Evolutionary conservation across 495 filamentous ascomycete species (phyloP).

Genomic region (Penicillium maclennaniae): DNA sequence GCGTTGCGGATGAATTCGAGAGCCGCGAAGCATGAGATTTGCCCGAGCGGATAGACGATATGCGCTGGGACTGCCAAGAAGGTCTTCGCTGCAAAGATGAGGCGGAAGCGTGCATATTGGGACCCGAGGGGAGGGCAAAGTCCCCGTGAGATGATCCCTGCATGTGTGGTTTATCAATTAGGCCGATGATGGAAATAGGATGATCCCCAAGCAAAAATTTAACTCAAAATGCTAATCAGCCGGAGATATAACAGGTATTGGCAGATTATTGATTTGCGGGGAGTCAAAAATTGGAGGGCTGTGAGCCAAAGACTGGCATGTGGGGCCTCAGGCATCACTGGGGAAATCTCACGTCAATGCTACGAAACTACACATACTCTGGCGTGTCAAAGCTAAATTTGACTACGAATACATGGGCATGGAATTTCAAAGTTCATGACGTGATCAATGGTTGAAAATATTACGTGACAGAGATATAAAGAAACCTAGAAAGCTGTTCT

Average conservation of each 20-base stretch:
- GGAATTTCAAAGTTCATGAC: neutral
- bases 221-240: neutral
- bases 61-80: conserved; percentile 31
- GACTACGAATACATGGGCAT: neutral
- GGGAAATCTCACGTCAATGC: neutral
- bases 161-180: neutral
- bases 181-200: neutral
- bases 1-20: conserved; percentile 8
- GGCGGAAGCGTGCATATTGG: conserved; percentile 27
- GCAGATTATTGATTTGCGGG: conserved; percentile 4
- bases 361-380: neutral
- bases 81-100: conserved; percentile 27
- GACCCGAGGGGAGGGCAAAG: conserved; percentile 18
- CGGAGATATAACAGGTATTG: neutral
- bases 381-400: neutral
- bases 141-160: conserved; percentile 22
- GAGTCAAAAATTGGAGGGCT: conserved; percentile 15
- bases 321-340: conserved; percentile 20
- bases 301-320: conserved; percentile 10
- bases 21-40: conserved; percentile 13
- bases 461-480: neutral
- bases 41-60: conserved; percentile 19
- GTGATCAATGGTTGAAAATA: neutral
- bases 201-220: neutral
- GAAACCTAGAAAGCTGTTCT: neutral